Evolutionary conservation across 78 protist genomes (phyloP), one percentile per base, ranked within the genome.

Genomic region (Dictyostelium capitatum): DNA sequence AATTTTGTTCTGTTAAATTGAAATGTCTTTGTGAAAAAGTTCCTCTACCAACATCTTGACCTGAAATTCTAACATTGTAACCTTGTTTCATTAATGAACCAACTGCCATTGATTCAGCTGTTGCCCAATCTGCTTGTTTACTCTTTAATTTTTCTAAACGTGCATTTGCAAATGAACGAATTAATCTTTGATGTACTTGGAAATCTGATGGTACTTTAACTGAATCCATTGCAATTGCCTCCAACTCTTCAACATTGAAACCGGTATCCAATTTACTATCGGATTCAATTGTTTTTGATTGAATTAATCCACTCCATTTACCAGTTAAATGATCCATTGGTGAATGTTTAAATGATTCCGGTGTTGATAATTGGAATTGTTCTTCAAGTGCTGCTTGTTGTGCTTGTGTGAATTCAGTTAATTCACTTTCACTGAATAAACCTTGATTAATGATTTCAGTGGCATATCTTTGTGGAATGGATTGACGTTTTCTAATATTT

Each of bases 21-120:
- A 90, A 93, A 65, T 98, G 99, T 51, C 99, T 94, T 72, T 98
- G 99, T 11, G 95, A 75, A 90, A 97, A 98, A 9, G 99, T 98
- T 47, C 99, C 99, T 23, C 99, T 89, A 56, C 98, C 98, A 17
- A 96, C 97, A 69, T 98, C 99, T 92, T 98, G 99, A 19, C 98
- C 98, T 9, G 95, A 59, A 25, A 97, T 73, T 56, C 98, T 84
- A 30, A 97, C 97, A 56, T 83, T 84, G 92, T 79, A 82, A 23
- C 96, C 96, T 53, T 97, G 95, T 43, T 77, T 37, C 75, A 94
- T 79, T 7, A 98, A 94, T 5, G 99, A 53, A n/a, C 98, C 99
- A 12, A 92, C 97, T 1, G 99, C 99, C 53, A 97, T 79, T 4
- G 98, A 72, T 77, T 98, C 99, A 43, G 97, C 97, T 17, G 98